Evolutionary conservation across 2,329 filamentous ascomycete species (phyloP).

Genomic region (Xylariaceae sp.): DNA sequence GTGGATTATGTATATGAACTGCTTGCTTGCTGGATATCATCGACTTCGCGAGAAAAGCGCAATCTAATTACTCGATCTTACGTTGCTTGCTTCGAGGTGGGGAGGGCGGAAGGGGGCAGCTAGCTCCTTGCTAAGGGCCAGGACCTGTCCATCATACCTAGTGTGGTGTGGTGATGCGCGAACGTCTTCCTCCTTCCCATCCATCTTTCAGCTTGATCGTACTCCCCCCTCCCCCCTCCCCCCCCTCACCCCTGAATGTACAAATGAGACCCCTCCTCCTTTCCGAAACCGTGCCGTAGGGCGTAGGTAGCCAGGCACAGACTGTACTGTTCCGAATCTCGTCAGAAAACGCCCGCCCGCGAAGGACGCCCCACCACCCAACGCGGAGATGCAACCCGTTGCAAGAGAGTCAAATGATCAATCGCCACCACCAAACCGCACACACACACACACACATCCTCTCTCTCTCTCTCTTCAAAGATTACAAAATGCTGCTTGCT

Average conservation of each 20-base stretch:
- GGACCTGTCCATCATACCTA: too few species aligned
- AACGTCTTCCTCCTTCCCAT: neutral
- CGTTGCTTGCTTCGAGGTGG: constrained; percentile 5
- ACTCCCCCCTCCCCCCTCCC: constrained; percentile 4
- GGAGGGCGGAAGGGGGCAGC: too few species aligned
- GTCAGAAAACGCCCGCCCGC: constrained; percentile 15
- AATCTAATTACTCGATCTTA: constrained; percentile 22
- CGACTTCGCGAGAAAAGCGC: constrained; percentile 14
- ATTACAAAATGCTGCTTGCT: constrained; percentile 22
- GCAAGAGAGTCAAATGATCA: constrained; percentile 10
- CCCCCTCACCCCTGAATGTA: constrained; percentile 8
- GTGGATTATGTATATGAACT: too few species aligned
- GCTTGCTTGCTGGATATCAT: constrained; percentile 20
- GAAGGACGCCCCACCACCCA: constrained; percentile 18
- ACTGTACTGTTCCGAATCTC: too few species aligned
- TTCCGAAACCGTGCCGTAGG: constrained; percentile 3
- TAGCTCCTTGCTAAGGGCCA: too few species aligned
- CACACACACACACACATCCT: too few species aligned
- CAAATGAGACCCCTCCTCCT: constrained; percentile 14
- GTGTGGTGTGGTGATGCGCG: too few species aligned
- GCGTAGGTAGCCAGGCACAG: too few species aligned
- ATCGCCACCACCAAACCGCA: constrained; percentile 18
- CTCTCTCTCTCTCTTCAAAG: constrained; percentile 9
- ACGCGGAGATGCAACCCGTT: constrained; percentile 24
- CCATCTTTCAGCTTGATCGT: neutral